Percentiles rank a stretch among this genome's conserved stretches.
These are phyloP conservation scores for Xylaria sp. DNA, from an alignment of 2,329 filamentous ascomycete genomes.

Conservation along the genomic window DNA sequence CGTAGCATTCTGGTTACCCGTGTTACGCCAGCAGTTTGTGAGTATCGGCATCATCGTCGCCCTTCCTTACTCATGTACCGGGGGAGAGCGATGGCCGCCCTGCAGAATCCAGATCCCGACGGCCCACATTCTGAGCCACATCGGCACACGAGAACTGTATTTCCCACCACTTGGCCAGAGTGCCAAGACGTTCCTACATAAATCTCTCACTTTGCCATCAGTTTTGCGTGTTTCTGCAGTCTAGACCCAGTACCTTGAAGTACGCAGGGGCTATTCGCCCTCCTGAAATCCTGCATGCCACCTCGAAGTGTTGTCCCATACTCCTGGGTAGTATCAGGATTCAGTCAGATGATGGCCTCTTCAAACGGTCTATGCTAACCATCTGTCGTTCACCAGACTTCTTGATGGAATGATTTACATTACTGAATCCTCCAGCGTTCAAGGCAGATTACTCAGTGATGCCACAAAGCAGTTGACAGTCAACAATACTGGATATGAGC, in stretches of 20 bases:
- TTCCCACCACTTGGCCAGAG: not conserved
- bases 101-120: not conserved
- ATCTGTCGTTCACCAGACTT: not conserved
- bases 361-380: not conserved
- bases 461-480: not conserved
- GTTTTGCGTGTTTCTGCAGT: too few relatives aligned
- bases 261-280: too few relatives aligned
- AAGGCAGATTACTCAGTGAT: not conserved
- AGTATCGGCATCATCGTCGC: not conserved
- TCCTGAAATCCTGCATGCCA: too few relatives aligned
- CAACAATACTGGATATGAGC: not conserved
- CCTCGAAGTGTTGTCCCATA: not conserved
- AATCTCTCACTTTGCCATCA: too few relatives aligned
- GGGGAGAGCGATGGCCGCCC: not conserved
- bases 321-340: too few relatives aligned
- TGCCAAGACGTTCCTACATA: too few relatives aligned
- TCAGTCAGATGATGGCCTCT: not conserved
- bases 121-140: not conserved
- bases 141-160: not conserved
- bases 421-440: not conserved
- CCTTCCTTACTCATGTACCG: not conserved
- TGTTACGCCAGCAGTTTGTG: not conserved
- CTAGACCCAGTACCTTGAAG: too few relatives aligned
- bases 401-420: not conserved
- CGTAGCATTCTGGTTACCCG: too few relatives aligned